Evolutionary conservation across 257 asterid species (phyloP).

Genomic region (Orobanche coerulescens): DNA sequence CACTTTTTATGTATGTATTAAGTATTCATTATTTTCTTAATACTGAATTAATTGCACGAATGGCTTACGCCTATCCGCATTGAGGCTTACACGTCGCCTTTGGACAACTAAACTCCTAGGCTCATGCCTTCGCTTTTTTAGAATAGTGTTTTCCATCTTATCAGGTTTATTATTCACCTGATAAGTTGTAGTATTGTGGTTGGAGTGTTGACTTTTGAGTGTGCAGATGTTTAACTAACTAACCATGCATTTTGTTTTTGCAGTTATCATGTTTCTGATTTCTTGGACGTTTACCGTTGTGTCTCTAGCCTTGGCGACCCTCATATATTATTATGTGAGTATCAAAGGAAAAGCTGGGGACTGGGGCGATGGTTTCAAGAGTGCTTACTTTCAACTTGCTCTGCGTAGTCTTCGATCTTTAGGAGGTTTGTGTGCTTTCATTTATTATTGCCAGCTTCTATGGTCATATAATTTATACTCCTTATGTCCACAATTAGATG

Average conservation of each 20-base stretch:
- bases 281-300: conserved; percentile 98
- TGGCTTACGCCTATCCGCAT: too few species aligned
- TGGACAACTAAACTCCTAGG: too few species aligned
- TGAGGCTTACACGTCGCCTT: too few species aligned
- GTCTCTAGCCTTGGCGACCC: conserved; percentile 83
- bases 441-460: conserved; percentile 2
- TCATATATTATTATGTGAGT: conserved; percentile 92
- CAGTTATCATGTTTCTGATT: conserved; percentile 93
- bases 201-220: too few species aligned
- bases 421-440: conserved; percentile 66
- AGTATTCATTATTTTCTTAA: too few species aligned
- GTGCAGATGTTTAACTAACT: too few species aligned
- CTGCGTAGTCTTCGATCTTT: conserved; percentile 96
- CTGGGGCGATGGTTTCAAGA: conserved; percentile 99
- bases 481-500: not conserved
- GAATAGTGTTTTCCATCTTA: too few species aligned
- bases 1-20: too few species aligned
- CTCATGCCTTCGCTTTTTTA: too few species aligned
- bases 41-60: too few species aligned
- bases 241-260: conserved; percentile 24
- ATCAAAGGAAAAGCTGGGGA: conserved; percentile 98
- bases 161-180: not conserved
- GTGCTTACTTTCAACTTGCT: conserved; percentile 99
- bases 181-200: too few species aligned
- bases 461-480: not conserved